phyloP scores from a whole-genome alignment of 306 rosid species.

The Hippophae tibetana region DNA sequence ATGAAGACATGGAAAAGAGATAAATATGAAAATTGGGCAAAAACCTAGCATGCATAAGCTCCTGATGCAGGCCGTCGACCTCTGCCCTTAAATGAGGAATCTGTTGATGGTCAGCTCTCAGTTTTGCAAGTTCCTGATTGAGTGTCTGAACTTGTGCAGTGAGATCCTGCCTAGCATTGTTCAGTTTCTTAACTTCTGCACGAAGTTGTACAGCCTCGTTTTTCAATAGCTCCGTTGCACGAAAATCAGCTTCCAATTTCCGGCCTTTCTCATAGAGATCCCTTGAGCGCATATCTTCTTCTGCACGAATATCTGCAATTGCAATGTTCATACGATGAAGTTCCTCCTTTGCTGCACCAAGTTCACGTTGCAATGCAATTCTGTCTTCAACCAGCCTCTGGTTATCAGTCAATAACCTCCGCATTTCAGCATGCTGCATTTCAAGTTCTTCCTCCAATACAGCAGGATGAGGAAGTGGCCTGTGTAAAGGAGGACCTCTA shows the following conservation, averaged over 20 bases:
- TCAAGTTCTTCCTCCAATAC: conserved; percentile 80
- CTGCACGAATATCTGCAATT: conserved; percentile 54
- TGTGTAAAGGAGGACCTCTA: conserved; percentile 52
- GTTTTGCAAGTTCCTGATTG: conserved; percentile 46
- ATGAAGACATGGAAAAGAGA: conserved; percentile 11
- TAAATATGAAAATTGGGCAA: conserved; percentile 14
- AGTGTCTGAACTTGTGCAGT: conserved; percentile 53
- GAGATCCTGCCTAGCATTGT: conserved; percentile 52
- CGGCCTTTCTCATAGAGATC: conserved; percentile 59
- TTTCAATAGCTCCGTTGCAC: conserved; percentile 62
- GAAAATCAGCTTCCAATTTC: conserved; percentile 69
- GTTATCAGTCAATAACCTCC: conserved; percentile 53
- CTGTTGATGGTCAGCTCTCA: conserved; percentile 65
- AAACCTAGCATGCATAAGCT: conserved; percentile 73
- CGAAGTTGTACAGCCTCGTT: conserved; percentile 56
- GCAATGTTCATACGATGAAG: conserved; percentile 68
- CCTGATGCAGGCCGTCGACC: conserved; percentile 68
- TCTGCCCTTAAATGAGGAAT: conserved; percentile 53
- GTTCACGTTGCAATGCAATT: conserved; percentile 56
- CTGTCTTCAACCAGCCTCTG: conserved; percentile 65
- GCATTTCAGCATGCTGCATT: conserved; percentile 51
- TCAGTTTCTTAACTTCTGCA: conserved; percentile 62
- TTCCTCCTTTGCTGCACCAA: conserved; percentile 63
- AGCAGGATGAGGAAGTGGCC: conserved; percentile 57
- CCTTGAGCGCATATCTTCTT: conserved; percentile 59